Evolutionary conservation across 2,329 filamentous ascomycete genomes (phyloP).

Genomic region (Cytospora piceicola): DNA sequence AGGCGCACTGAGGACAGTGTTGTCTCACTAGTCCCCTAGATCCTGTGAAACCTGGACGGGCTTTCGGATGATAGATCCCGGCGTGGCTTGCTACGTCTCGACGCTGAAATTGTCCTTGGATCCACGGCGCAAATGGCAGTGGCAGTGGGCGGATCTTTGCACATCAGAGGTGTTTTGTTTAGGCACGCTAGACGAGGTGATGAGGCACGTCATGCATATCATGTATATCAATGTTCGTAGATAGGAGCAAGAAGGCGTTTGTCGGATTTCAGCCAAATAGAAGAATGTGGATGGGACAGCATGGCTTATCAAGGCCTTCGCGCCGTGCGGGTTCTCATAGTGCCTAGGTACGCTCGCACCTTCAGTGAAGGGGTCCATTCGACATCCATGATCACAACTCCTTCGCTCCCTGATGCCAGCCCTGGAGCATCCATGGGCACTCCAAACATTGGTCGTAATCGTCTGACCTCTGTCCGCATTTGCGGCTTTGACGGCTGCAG

Average conservation of each 20-base stretch:
- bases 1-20: too few species aligned
- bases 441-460: neutral
- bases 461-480: neutral
- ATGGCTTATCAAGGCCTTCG: neutral
- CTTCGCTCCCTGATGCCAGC: neutral
- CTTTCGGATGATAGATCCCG: neutral
- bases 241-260: neutral
- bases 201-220: neutral
- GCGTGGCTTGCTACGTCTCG: neutral
- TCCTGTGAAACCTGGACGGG: neutral
- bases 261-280: neutral
- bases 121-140: neutral
- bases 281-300: neutral
- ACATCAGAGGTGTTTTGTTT: neutral
- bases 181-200: neutral
- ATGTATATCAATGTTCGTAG: neutral
- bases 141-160: slow-evolving; percentile 3
- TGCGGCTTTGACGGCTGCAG: neutral
- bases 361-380: neutral
- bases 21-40: neutral
- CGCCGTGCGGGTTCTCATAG: neutral
- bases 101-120: neutral
- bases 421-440: neutral
- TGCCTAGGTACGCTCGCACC: neutral
- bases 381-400: neutral